A percentile compares a stretch with the other conserved stretches of the same genome.
Evolutionary conservation across 495 filamentous ascomycete genomes (phyloP).

Genomic region (Aspergillus biplanus): DNA sequence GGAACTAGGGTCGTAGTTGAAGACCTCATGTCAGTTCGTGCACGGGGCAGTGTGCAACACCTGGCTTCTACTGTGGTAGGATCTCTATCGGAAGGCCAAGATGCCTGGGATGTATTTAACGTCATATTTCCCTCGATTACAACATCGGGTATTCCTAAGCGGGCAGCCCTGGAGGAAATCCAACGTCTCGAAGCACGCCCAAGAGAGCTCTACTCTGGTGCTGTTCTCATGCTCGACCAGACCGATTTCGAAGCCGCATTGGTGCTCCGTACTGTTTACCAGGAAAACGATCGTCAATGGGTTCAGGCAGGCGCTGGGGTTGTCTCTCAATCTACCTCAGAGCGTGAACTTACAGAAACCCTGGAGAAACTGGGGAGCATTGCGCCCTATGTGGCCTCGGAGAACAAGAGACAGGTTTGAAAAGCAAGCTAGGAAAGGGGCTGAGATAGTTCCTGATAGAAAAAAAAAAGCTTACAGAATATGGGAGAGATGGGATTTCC

Average conservation of each 20-base stretch:
- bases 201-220: conserved; percentile 28
- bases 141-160: conserved; percentile 15
- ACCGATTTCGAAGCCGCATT: conserved; percentile 20
- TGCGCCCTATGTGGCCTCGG: not conserved
- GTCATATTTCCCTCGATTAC: conserved; percentile 28
- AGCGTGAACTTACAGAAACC: conserved; percentile 20
- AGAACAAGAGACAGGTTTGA: too few relatives aligned
- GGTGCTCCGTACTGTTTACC: conserved; percentile 25
- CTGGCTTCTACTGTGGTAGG: conserved; percentile 24
- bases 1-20: conserved; percentile 12
- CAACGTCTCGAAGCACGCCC: conserved; percentile 19
- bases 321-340: conserved; percentile 22
- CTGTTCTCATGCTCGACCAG: conserved; percentile 22
- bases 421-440: too few relatives aligned
- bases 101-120: conserved; percentile 23
- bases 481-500: too few relatives aligned
- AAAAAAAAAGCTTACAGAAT: too few relatives aligned
- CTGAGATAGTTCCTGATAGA: too few relatives aligned
- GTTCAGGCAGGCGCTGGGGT: conserved; percentile 26
- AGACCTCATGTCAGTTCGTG: conserved; percentile 25
- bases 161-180: conserved; percentile 18
- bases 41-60: conserved; percentile 26
- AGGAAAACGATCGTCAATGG: conserved; percentile 20
- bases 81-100: conserved; percentile 14
- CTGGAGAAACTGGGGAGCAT: conserved; percentile 26